These are phyloP conservation scores for Mrakia blollopis DNA, from an alignment of 768 basidiomycete genomes.

Conservation along the genomic window DNA sequence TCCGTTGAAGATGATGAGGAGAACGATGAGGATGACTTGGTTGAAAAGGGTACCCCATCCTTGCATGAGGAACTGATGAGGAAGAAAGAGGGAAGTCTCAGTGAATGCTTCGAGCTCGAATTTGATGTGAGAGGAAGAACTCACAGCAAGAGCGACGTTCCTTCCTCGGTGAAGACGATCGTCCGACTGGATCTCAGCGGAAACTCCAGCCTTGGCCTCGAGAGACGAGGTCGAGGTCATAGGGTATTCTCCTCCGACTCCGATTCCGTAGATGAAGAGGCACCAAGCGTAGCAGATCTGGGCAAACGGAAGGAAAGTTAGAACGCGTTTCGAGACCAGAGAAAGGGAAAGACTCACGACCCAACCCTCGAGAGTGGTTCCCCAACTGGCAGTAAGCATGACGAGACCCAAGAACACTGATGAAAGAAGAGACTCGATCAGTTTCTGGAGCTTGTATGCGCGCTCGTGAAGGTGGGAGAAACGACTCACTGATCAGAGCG, in stretches of 20 bases:
- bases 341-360: slow-evolving; percentile 40
- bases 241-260: slow-evolving; percentile 45
- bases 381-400: slow-evolving; percentile 50
- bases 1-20: slow-evolving; percentile 36
- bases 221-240: slow-evolving; percentile 47
- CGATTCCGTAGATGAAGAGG: slow-evolving; percentile 48
- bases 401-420: slow-evolving; percentile 40
- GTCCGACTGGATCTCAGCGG: slow-evolving; percentile 38
- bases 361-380: slow-evolving; percentile 45
- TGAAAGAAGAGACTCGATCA: background rate
- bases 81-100: background rate
- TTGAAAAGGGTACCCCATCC: slow-evolving; percentile 45
- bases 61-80: slow-evolving; percentile 2
- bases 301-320: background rate
- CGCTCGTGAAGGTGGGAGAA: background rate
- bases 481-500: slow-evolving; percentile 42
- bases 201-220: slow-evolving; percentile 41
- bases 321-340: background rate
- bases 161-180: slow-evolving; percentile 48
- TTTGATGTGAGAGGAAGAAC: background rate
- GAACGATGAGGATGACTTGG: slow-evolving; percentile 29
- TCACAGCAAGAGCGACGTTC: slow-evolving; percentile 44
- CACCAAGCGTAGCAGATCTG: slow-evolving; percentile 41
- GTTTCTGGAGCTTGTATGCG: background rate
- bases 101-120: background rate